These are phyloP conservation scores for Fomitiporia mediterranea DNA, from an alignment of 1,284 basidiomycete species.

Conservation along the genomic window DNA sequence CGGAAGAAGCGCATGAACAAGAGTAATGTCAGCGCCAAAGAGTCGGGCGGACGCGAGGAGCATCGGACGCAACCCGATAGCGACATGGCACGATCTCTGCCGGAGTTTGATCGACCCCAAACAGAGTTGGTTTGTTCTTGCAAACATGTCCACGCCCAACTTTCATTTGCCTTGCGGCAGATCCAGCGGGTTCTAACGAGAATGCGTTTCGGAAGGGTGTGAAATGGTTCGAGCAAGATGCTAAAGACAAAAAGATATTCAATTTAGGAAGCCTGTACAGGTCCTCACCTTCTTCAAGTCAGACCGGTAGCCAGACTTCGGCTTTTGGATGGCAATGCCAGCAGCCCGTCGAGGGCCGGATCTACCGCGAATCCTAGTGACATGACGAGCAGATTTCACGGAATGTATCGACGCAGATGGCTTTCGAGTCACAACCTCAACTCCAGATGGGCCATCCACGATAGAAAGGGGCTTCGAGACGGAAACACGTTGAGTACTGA, in stretches of 20 bases:
- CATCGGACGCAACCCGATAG: conserved; percentile 54
- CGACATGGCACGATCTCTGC: conserved; percentile 55
- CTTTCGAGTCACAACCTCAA: conserved; percentile 71
- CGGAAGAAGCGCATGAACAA: conserved; percentile 22
- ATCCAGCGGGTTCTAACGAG: conserved; percentile 35
- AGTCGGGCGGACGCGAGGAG: conserved; percentile 61
- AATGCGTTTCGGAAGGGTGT: conserved; percentile 36
- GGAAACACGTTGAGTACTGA: conserved; percentile 1
- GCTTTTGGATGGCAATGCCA: conserved; percentile 63
- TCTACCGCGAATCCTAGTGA: conserved; percentile 59
- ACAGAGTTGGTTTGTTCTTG: conserved; percentile 23
- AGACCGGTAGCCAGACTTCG: conserved; percentile 76
- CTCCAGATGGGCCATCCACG: conserved; percentile 50
- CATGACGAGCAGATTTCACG: conserved; percentile 45
- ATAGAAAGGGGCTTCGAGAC: conserved; percentile 64
- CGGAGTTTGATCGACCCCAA: conserved; percentile 17
- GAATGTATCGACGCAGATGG: conserved; percentile 53
- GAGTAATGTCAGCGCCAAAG: conserved; percentile 59
- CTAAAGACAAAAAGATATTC: conserved; percentile 17
- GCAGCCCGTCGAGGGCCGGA: conserved; percentile 73
- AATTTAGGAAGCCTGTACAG: conserved; percentile 1
- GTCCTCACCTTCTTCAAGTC: conserved; percentile 77
- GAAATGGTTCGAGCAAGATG: conserved; percentile 20
- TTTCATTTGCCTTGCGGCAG: conserved; percentile 57
- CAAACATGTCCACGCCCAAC: conserved; percentile 41